Evolutionary conservation across 352 stramenopile genomes (phyloP).

Genomic region (Elongisporangium anandrum): DNA sequence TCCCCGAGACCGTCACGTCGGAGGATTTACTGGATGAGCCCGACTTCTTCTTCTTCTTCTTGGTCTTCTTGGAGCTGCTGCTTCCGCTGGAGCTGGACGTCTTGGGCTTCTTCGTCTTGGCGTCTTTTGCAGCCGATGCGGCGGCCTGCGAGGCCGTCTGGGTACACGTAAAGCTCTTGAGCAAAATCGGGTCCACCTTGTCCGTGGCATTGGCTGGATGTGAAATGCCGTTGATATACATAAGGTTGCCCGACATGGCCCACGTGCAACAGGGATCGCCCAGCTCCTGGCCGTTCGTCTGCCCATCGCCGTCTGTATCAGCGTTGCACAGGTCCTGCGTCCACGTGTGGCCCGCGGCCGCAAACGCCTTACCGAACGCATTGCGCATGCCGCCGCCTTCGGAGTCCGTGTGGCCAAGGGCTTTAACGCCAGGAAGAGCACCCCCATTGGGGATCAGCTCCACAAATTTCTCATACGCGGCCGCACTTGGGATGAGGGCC

Average conservation of each 20-base stretch:
- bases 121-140: neutral
- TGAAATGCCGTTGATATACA: constrained; percentile 14
- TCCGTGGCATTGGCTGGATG: constrained; percentile 12
- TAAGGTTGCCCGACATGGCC: constrained; percentile 13
- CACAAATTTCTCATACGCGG: constrained; percentile 5
- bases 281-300: constrained; percentile 64
- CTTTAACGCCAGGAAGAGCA: constrained; percentile 10
- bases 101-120: neutral
- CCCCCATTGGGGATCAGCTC: constrained; percentile 17
- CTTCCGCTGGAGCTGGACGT: neutral
- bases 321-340: constrained; percentile 25
- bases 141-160: neutral
- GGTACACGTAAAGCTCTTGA: constrained; percentile 19
- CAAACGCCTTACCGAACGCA: constrained; percentile 17
- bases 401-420: constrained; percentile 16
- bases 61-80: neutral
- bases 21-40: neutral
- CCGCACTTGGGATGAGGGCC: neutral
- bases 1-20: neutral
- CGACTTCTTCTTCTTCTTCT: neutral
- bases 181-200: constrained; percentile 5
- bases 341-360: constrained; percentile 11
- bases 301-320: constrained; percentile 40
- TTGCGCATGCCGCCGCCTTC: constrained; percentile 15
- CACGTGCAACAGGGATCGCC: constrained; percentile 59